Evolutionary conservation across 2,329 filamentous ascomycete species (phyloP).

Genomic region (Cytospora piceae): DNA sequence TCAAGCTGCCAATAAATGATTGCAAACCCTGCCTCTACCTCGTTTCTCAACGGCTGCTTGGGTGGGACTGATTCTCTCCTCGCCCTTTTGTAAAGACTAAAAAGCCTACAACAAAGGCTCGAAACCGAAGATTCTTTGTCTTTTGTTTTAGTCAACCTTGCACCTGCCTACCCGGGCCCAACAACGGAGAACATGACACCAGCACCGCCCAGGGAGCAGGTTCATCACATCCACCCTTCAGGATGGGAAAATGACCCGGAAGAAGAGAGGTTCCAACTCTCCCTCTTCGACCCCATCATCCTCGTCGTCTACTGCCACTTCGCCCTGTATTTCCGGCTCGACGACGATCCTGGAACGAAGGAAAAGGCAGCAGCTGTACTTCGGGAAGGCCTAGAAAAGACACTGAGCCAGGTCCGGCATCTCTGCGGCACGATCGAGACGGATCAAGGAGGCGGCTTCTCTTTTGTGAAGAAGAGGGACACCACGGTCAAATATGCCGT

Average conservation of each 20-base stretch:
- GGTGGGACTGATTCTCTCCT: too few relatives aligned
- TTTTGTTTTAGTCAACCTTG: too few relatives aligned
- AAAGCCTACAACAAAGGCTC: too few relatives aligned
- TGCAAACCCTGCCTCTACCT: too few relatives aligned
- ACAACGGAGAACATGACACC: too few relatives aligned
- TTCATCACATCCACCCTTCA: constrained; percentile 37
- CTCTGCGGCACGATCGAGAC: constrained; percentile 45
- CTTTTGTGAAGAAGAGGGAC: constrained; percentile 15
- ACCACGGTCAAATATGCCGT: constrained; percentile 34
- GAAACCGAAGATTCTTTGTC: too few relatives aligned
- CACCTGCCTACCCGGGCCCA: too few relatives aligned
- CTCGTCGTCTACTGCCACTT: constrained; percentile 43
- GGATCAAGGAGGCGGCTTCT: constrained; percentile 39
- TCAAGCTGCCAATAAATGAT: too few relatives aligned
- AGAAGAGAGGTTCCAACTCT: constrained; percentile 43
- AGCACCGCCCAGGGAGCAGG: too few relatives aligned
- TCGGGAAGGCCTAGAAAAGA: constrained; percentile 36
- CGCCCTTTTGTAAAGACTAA: too few relatives aligned
- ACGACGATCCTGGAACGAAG: constrained; percentile 39
- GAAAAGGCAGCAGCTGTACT: constrained; percentile 29
- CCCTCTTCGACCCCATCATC: constrained; percentile 42
- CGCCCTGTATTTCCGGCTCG: constrained; percentile 44
- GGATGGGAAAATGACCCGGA: constrained; percentile 44
- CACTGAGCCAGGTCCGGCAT: constrained; percentile 40
- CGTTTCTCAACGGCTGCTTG: too few relatives aligned